phyloP scores from a whole-genome alignment of 2,329 filamentous ascomycete genomes.

The Boeremia lycopersici region DNA sequence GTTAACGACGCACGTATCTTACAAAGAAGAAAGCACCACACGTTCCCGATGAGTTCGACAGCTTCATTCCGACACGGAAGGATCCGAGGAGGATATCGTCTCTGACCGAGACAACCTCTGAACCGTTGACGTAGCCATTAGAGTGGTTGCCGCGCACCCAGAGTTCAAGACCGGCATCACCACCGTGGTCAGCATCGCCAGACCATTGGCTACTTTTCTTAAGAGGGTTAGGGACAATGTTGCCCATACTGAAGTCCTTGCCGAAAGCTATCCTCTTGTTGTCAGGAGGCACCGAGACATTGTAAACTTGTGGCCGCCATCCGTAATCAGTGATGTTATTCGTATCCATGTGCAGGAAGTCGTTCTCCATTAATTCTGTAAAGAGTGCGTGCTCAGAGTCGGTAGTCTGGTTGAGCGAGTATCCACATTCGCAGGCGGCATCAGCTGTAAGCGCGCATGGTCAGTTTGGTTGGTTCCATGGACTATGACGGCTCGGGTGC shows the following conservation, averaged over 20 bases:
- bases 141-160: slow-evolving; percentile 45
- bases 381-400: slow-evolving; percentile 58
- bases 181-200: slow-evolving; percentile 53
- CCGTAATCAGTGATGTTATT: slow-evolving; percentile 54
- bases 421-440: slow-evolving; percentile 74
- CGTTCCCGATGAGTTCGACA: slow-evolving; percentile 67
- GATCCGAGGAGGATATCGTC: slow-evolving; percentile 72
- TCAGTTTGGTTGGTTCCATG: slow-evolving; percentile 11
- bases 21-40: slow-evolving; percentile 84
- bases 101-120: slow-evolving; percentile 68
- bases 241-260: slow-evolving; percentile 64
- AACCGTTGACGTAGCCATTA: slow-evolving; percentile 62
- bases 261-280: slow-evolving; percentile 68
- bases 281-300: slow-evolving; percentile 58
- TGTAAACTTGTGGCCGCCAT: slow-evolving; percentile 73
- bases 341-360: slow-evolving; percentile 67
- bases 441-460: slow-evolving; percentile 31
- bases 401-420: slow-evolving; percentile 60
- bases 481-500: not conserved
- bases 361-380: slow-evolving; percentile 72
- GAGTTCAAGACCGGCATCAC: slow-evolving; percentile 47
- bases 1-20: slow-evolving; percentile 21
- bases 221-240: slow-evolving; percentile 63
- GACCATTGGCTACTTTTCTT: slow-evolving; percentile 50
- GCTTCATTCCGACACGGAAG: slow-evolving; percentile 70